Base-by-base conservation (phyloP, 345 rosid species). In the Salix dunnii region DNA sequence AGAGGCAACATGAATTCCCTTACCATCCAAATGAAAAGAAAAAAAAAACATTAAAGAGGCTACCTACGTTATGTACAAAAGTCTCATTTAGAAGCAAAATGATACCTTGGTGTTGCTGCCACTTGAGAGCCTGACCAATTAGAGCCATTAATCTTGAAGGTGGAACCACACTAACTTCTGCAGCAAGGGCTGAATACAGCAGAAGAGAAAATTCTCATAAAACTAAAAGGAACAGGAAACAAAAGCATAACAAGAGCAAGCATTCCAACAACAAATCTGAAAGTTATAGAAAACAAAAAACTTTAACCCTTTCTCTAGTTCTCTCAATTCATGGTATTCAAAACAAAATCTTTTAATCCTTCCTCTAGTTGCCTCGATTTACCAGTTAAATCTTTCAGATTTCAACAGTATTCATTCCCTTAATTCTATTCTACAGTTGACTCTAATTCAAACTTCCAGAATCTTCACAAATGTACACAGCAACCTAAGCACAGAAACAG, bases 71-170 rank as follows among this genome's bases (percentile, higher is more conserved):
- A 53, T 36, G 13, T 38, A 23, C 14, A 14, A 35, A 51, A 23
- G 21, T 27, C 0, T 69, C 73, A 65, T 28, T 33, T 3, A 58
- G 66, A 51, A 58, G 49, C 61, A 21, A 23, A 82, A 76, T 64
- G 25, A 67, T 67, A 96, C 99, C 99, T 92, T 94, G 99, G 82
- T 94, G 97, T 78, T 94, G 99, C 86, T 96, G 98, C 99, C 99
- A 96, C 82, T 96, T 96, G 77, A 94, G 82, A 77, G 98, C 97
- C 86, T 96, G 99, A 60, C 98, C 98, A 75, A 92, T 87, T 82
- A 96, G 85, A 74, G 99, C 97, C 99, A 92, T 96, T 86, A 96
- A 84, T 53, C 99, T 87, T 67, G 99, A 96, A 77, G 99, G 98
- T 33, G 97, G 98, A 77, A 96, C 99, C 55, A 94, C 97, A 68